Percentiles rank a stretch among this genome's conserved stretches.
Conservation (phyloP, 768 basidiomycete species). For the Suillus variegatus region DNA sequence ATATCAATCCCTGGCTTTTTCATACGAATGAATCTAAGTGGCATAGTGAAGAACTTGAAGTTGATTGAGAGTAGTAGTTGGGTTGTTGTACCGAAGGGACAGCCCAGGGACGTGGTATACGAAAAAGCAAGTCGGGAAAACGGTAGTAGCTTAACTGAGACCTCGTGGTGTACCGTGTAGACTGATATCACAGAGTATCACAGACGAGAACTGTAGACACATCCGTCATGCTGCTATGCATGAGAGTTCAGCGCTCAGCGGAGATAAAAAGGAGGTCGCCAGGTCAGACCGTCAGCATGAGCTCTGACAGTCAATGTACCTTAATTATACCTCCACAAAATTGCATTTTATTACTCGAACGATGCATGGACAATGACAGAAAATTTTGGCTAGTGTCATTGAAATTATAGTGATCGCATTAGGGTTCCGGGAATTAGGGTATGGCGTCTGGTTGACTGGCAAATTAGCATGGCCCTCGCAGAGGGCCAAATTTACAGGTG, state of each 20-base stretch:
- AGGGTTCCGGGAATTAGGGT: too few species aligned
- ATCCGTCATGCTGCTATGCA: background rate
- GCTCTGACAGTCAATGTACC: background rate
- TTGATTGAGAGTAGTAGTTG: background rate
- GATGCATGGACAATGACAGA: background rate
- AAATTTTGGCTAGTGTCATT: background rate
- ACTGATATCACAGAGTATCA: background rate
- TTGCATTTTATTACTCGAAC: background rate
- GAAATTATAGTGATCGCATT: background rate
- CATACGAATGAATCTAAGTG: constrained; percentile 30
- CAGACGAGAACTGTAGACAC: background rate
- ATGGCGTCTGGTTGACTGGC: too few species aligned
- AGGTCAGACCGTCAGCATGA: background rate
- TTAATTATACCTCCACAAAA: background rate
- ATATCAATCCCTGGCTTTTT: constrained; percentile 25
- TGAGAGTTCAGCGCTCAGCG: background rate
- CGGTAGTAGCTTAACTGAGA: background rate
- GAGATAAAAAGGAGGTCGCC: background rate
- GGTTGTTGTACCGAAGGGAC: background rate
- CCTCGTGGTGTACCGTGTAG: background rate
- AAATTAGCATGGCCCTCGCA: too few species aligned
- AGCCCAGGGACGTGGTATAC: background rate
- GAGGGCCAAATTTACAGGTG: too few species aligned
- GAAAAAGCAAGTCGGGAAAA: background rate
- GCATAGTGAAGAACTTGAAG: constrained; percentile 28